Percentiles rank a stretch among this genome's conserved stretches.
These are phyloP conservation scores for Torulaspora franciscae DNA, from an alignment of 805 yeast species.

Conservation along the genomic window DNA sequence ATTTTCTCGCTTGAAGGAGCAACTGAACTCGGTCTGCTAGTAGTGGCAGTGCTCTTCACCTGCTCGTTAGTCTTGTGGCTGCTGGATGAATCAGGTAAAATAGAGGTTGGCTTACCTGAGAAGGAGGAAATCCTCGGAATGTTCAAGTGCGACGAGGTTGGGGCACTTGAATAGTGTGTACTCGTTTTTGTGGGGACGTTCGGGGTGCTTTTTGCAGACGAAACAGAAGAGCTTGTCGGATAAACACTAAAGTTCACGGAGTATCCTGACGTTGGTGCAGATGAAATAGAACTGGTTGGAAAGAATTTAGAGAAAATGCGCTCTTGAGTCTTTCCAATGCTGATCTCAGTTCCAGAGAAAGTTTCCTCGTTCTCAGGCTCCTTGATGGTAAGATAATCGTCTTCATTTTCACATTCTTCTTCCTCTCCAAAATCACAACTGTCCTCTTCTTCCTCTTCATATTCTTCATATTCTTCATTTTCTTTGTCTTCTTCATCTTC, in stretches of 20 bases:
- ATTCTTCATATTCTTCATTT: slow-evolving; percentile 1
- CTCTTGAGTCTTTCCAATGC: slow-evolving; percentile 1
- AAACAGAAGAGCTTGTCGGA: no score
- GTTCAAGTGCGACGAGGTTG: background rate
- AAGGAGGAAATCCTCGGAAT: background rate
- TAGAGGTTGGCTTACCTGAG: background rate
- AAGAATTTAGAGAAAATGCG: background rate
- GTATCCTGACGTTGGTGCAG: background rate
- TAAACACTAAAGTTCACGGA: no score
- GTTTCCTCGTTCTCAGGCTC: slow-evolving; percentile 7
- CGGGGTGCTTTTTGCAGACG: no score
- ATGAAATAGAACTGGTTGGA: background rate
- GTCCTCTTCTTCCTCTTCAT: background rate
- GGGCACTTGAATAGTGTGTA: background rate
- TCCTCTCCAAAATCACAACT: background rate
- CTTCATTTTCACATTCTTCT: background rate
- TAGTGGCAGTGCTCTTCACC: background rate
- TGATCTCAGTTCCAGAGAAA: slow-evolving; percentile 5
- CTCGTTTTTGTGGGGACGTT: background rate
- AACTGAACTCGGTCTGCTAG: background rate
- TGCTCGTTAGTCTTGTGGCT: background rate
- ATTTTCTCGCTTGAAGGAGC: background rate
- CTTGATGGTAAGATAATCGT: background rate
- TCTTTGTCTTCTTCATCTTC: background rate
- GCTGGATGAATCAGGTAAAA: background rate